These are phyloP conservation scores for Trametes hirsuta DNA, from an alignment of 1,284 basidiomycete genomes.

Conservation along the genomic window DNA sequence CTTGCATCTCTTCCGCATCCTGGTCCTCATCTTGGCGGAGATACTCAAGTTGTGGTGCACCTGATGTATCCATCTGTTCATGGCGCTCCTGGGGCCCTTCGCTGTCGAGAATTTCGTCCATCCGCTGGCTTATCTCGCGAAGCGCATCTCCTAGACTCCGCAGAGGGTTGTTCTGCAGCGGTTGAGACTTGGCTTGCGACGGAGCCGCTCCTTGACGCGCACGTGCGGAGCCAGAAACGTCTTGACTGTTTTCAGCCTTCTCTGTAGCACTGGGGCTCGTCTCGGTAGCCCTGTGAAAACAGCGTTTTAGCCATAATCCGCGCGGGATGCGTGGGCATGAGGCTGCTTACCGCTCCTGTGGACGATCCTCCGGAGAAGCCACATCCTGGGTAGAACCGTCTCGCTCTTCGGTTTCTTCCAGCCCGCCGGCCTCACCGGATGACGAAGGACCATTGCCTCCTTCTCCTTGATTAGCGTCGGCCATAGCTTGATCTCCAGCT, in stretches of 20 bases:
- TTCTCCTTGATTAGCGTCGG: constrained; percentile 21
- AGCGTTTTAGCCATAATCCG: not conserved
- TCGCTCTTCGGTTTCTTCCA: constrained; percentile 10
- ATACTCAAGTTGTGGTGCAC: constrained; percentile 78
- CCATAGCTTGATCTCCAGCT: constrained; percentile 19
- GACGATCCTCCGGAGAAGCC: constrained; percentile 7
- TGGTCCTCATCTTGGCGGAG: constrained; percentile 66
- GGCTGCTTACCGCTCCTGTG: constrained; percentile 16
- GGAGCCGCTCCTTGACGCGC: constrained; percentile 49
- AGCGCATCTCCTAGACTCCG: constrained; percentile 88
- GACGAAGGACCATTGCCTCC: constrained; percentile 15
- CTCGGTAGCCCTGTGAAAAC: constrained; percentile 6
- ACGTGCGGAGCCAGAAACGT: constrained; percentile 45
- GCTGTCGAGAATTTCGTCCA: constrained; percentile 82
- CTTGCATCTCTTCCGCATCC: constrained; percentile 81
- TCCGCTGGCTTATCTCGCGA: constrained; percentile 82
- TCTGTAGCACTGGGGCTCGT: constrained; percentile 21
- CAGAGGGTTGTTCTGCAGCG: constrained; percentile 60
- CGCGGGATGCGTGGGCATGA: not conserved
- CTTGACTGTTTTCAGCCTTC: constrained; percentile 21
- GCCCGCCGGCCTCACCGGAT: constrained; percentile 3
- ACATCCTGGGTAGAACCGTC: constrained; percentile 3
- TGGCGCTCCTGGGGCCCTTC: constrained; percentile 33
- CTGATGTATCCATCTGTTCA: constrained; percentile 35
- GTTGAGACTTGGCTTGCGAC: constrained; percentile 41